A percentile compares a stretch with the other conserved stretches of the same genome.
phyloP scores from a whole-genome alignment of 73 alveolate genomes.

The Loxodes magnus region DNA sequence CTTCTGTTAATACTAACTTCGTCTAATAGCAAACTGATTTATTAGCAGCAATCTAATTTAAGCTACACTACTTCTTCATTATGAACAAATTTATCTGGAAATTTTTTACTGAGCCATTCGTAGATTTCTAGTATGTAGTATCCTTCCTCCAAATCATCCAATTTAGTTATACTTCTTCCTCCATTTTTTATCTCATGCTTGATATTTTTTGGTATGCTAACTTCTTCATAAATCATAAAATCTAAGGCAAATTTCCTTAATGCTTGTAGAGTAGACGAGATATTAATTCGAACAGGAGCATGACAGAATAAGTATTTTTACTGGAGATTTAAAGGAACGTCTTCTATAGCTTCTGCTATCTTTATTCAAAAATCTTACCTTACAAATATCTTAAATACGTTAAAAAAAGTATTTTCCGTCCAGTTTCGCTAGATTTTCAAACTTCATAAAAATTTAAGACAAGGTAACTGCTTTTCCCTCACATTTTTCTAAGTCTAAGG shows the following conservation, averaged over 20 bases:
- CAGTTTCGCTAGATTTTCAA: slow-evolving; percentile 15
- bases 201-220: slow-evolving; percentile 20
- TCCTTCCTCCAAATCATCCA: slow-evolving; percentile 14
- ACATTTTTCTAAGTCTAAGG: slow-evolving; percentile 2
- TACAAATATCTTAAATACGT: slow-evolving; percentile 13
- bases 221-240: slow-evolving; percentile 1
- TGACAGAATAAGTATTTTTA: slow-evolving; percentile 19
- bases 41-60: no score
- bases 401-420: slow-evolving; percentile 23
- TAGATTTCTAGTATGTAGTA: slow-evolving; percentile 29
- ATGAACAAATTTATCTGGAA: slow-evolving; percentile 2
- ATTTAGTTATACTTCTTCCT: slow-evolving; percentile 2
- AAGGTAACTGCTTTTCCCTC: slow-evolving; percentile 12
- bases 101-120: slow-evolving; percentile 38
- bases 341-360: slow-evolving; percentile 19
- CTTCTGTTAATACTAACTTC: no score
- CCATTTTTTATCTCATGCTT: slow-evolving; percentile 1
- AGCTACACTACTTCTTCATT: background rate
- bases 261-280: background rate
- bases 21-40: no score
- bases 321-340: slow-evolving; percentile 8
- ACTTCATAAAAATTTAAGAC: slow-evolving; percentile 18
- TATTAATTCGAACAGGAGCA: slow-evolving; percentile 26
- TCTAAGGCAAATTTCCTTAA: slow-evolving; percentile 14
- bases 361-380: no score